A percentile compares a stretch with the other conserved stretches of the same genome.
Conservation (phyloP, 1,284 basidiomycete genomes). For the Tremellales sp. region DNA sequence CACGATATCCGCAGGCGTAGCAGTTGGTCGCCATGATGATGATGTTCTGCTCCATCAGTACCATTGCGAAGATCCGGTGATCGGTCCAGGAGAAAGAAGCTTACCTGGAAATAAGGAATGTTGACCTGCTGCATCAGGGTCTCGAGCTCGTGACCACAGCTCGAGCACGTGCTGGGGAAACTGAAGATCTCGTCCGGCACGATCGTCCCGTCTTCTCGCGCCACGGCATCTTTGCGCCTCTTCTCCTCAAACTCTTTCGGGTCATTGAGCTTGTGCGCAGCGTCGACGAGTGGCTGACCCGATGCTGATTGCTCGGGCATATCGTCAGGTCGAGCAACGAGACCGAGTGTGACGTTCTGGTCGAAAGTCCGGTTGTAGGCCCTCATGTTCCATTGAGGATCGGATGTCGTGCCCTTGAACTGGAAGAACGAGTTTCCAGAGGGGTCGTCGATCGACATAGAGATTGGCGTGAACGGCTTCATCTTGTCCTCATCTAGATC, state of each 20-base stretch:
- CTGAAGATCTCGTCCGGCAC: conserved; percentile 78
- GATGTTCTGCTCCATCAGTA: conserved; percentile 63
- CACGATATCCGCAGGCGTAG: conserved; percentile 87
- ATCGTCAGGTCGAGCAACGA: conserved; percentile 51
- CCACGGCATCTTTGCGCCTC: conserved; percentile 16
- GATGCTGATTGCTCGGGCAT: conserved; percentile 36
- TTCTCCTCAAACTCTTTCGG: conserved; percentile 47
- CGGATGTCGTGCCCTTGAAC: conserved; percentile 68
- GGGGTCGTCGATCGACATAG: conserved; percentile 85
- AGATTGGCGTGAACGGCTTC: conserved; percentile 68
- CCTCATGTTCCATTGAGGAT: conserved; percentile 90
- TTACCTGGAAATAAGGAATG: conserved; percentile 96
- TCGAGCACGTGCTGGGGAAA: conserved; percentile 85
- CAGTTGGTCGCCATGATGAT: conserved; percentile 99
- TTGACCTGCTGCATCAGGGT: conserved; percentile 95
- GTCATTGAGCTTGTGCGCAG: conserved; percentile 51
- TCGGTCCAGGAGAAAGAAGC: conserved; percentile 17
- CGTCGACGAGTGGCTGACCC: conserved; percentile 39
- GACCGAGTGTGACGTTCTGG: conserved; percentile 78
- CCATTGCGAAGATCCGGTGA: neutral
- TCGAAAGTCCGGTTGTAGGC: conserved; percentile 77
- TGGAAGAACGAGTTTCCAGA: conserved; percentile 93
- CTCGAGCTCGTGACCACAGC: conserved; percentile 76
- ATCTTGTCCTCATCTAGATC: conserved; percentile 30
- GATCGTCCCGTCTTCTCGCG: conserved; percentile 41